Evolutionary conservation across 176 grass and related monocot genomes (phyloP), one percentile per base, ranked within the genome.

Genomic region (Triticum dicoccoides): DNA sequence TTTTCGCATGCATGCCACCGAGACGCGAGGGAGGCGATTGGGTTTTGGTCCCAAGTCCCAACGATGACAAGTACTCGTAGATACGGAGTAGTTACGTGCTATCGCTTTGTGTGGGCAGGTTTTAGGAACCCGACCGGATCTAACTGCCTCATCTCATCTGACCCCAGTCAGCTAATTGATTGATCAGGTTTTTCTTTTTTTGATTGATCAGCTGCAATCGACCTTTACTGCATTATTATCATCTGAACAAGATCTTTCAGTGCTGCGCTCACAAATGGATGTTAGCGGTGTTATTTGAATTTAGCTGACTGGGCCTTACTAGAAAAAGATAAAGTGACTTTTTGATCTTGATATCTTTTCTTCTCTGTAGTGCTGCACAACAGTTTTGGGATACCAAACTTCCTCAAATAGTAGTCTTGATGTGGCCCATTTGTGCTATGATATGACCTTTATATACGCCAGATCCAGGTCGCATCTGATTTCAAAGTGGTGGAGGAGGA

Each of bases 91-190:
- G 0, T 0, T 30, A 30, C 1, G 5, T 37, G 44, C 44, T 12
- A 20, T 9, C 25, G 20, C 17, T 20, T 64, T 51, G 12, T 25
- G 47, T 54, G 13, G 71, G 54, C 38, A 6, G 69, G 12, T 76
- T 41, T 52, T 11, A 83, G 62, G 20, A 21, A 70, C 86, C 71
- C 45, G 71, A 80, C 73, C 72, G 61, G 21, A 88, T 61, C 23
- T 64, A 47, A 47, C 34, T 20, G 42, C 45, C 45, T 49, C 45
- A 49, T 87, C 61, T 29, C 12, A 23, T 78, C 24, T 58, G 63
- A 13, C 12, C 33, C 80, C 45, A 69, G 61, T 77, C 78, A 77
- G 20, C 49, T 17, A 70, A 61, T 23, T 69, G 64, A 88, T 71
- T 49, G 64, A 71, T 49, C 12, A 49, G 11, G 4, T 4, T 44